A percentile compares a stretch with the other conserved stretches of the same genome.
These are phyloP conservation scores for Mollisia scopiformis DNA, from an alignment of 2,329 filamentous ascomycete genomes.

Conservation along the genomic window DNA sequence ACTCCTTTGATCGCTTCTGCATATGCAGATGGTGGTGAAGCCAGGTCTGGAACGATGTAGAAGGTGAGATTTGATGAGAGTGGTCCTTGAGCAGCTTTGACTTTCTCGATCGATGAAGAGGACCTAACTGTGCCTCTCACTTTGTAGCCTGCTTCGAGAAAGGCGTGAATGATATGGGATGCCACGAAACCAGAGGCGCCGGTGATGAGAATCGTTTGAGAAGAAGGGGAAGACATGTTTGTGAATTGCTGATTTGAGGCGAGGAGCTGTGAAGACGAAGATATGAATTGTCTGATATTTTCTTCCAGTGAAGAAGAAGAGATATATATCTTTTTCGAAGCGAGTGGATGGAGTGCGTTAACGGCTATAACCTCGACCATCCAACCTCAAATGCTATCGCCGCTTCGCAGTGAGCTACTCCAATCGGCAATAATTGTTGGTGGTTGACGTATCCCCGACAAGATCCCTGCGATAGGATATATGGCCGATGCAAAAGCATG, in stretches of 20 bases:
- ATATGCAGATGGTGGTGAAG: not conserved
- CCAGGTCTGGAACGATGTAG: not conserved
- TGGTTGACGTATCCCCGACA: not conserved
- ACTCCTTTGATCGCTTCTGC: not conserved
- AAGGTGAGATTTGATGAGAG: not conserved
- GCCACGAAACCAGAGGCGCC: conserved; percentile 50
- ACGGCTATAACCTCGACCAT: not conserved
- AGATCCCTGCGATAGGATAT: not conserved
- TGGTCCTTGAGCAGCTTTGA: not conserved
- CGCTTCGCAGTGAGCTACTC: not conserved
- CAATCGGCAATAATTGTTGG: not conserved
- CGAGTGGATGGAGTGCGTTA: not conserved
- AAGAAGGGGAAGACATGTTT: not conserved
- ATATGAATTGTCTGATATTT: not conserved
- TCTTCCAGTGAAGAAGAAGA: not conserved
- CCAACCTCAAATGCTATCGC: not conserved
- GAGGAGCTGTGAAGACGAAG: not conserved
- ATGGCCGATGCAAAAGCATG: not conserved
- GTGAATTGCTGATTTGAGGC: too few species aligned
- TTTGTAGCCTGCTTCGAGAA: conserved; percentile 44
- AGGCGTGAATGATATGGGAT: conserved; percentile 43
- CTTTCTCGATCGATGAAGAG: not conserved
- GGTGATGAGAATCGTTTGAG: conserved; percentile 44
- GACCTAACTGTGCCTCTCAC: conserved; percentile 47
- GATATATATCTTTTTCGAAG: not conserved